Conservation (phyloP, 2,329 filamentous ascomycete genomes). For the Corinectria fuckeliana region DNA sequence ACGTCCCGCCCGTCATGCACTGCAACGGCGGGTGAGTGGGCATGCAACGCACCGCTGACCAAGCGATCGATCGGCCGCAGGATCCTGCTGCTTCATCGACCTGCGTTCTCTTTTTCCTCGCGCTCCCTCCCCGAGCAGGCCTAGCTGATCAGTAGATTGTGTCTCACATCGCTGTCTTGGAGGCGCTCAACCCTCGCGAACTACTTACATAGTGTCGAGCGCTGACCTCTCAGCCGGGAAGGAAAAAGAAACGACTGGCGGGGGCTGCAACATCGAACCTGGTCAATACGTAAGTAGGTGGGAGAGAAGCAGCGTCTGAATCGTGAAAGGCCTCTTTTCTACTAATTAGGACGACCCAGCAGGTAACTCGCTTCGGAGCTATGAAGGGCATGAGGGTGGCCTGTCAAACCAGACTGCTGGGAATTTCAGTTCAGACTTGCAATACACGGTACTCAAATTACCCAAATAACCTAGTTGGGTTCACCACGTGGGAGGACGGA, state of each 20-base stretch:
- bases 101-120: not conserved
- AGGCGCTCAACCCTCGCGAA: not conserved
- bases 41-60: constrained; percentile 1
- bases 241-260: constrained; percentile 8
- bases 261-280: not conserved
- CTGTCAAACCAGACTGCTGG: not conserved
- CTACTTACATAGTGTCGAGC: constrained; percentile 1
- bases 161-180: not conserved
- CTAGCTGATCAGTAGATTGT: not conserved
- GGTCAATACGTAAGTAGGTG: not conserved
- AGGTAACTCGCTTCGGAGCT: not conserved
- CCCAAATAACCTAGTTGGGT: not conserved
- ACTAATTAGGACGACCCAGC: not conserved
- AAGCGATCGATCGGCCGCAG: not conserved
- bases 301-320: not conserved
- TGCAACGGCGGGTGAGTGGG: not conserved
- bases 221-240: constrained; percentile 4
- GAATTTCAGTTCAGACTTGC: not conserved
- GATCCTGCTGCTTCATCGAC: constrained; percentile 1
- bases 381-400: not conserved
- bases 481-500: constrained; percentile 6
- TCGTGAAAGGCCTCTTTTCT: not conserved
- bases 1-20: constrained; percentile 1
- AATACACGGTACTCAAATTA: not conserved
- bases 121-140: too few species aligned